Base-by-base conservation (phyloP, 345 rosid species). In the Gossypium bickii region DNA sequence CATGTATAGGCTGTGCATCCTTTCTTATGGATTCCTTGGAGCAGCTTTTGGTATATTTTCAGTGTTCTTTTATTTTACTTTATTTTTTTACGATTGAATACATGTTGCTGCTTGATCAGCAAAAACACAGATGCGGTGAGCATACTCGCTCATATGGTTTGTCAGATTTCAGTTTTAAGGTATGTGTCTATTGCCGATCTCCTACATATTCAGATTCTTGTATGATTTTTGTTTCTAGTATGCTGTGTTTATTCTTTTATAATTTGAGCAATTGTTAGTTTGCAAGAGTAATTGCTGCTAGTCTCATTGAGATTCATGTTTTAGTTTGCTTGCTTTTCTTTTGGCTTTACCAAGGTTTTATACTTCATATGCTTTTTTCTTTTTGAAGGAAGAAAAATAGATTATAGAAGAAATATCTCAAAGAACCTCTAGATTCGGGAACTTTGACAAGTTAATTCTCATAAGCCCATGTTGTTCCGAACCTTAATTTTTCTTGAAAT, bases 91-190 rank as follows among this genome's bases (percentile, higher is more conserved):
- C 34, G 34, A 58, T 58, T 12, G 41, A 59, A 25, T 59, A 25
- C 64, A 59, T 25, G 25, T 24, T 59, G 64, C 64, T 59, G 64
- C 34, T 58, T 58, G 62, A 58, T 58, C 29, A 58, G 62, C 63
- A 24, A 59, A 17, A 9, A 24, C 63, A 24, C 15, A 38, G 29
- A 59, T 59, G 38, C 2, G 10, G 49, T 45, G 49, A 45, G 49
- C 49, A 45, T 45, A 45, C 64, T 59, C 16, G 63, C 63, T 58
- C 34, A 4, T 58, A 59, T 59, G 64, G 29, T 25, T 59, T 59
- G 16, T 59, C 38, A 6, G 41, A 59, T 59, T 59, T 59, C 41
- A 12, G 41, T 12, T 25, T 34, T 59, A 12, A 24, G 17, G 38
- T 59, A 59, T 22, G 62, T 24, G 10, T 58, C 16, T 58, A 2